Conservation (phyloP, 73 alveolate genomes). For the Paramecium sonneborni region DNA sequence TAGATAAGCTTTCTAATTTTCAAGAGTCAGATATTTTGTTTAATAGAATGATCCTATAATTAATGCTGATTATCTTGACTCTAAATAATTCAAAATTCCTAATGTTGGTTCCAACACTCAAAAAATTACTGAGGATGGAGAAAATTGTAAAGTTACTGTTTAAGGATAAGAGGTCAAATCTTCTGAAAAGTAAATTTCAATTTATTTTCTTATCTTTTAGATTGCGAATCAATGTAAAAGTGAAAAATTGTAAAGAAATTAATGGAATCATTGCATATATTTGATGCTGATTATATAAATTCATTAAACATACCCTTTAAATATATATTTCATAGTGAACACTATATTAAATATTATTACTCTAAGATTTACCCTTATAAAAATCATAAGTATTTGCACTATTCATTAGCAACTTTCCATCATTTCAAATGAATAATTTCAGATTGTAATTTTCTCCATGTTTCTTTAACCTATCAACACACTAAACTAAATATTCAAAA, state of each 20-base stretch:
- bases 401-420: no score
- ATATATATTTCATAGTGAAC: not conserved
- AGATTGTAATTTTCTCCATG: no score
- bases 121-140: not conserved
- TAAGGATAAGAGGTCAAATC: not conserved
- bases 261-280: constrained; percentile 25
- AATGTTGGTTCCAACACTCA: not conserved
- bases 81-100: not conserved
- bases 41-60: not conserved
- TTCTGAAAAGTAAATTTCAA: not conserved
- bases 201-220: not conserved
- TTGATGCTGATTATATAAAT: not conserved
- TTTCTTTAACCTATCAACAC: no score
- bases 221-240: not conserved
- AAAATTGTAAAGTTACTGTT: not conserved
- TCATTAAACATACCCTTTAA: not conserved
- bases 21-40: not conserved
- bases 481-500: no score
- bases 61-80: not conserved
- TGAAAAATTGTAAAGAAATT: not conserved
- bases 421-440: no score
- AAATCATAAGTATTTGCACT: no score
- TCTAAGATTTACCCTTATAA: no score
- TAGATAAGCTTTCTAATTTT: not conserved
- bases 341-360: not conserved